Conservation (phyloP, 2,329 filamentous ascomycete species). For the Alternaria novae-zelandiae region DNA sequence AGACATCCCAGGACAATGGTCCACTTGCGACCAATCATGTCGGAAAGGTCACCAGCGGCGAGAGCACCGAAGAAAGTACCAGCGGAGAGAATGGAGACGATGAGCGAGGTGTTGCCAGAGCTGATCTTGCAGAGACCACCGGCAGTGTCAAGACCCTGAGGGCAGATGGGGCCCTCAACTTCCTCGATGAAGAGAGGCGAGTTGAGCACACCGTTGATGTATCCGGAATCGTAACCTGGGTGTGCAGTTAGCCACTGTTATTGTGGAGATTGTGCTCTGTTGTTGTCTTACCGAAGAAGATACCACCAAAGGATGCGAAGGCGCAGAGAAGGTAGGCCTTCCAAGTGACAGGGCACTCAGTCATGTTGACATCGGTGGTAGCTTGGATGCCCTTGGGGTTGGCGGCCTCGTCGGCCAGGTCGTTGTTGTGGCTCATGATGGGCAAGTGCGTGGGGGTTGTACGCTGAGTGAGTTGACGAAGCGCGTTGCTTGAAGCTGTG, state of each 20-base stretch:
- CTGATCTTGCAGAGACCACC: not conserved
- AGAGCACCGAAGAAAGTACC: slow-evolving; percentile 80
- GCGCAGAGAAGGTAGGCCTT: slow-evolving; percentile 55
- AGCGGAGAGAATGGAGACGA: slow-evolving; percentile 82
- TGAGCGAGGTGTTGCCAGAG: slow-evolving; percentile 66
- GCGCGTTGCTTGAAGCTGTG: not conserved
- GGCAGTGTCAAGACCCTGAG: not conserved
- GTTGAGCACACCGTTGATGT: slow-evolving; percentile 70
- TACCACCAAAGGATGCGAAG: slow-evolving; percentile 60
- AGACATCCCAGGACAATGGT: slow-evolving; percentile 56
- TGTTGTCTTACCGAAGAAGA: slow-evolving; percentile 64
- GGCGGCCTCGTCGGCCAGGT: slow-evolving; percentile 1
- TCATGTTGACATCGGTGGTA: slow-evolving; percentile 1
- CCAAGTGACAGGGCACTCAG: slow-evolving; percentile 56
- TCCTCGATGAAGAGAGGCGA: slow-evolving; percentile 47
- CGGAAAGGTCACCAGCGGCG: slow-evolving; percentile 69
- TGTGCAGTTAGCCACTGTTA: not conserved
- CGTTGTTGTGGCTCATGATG: not conserved
- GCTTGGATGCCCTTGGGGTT: slow-evolving; percentile 1
- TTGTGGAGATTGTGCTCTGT: not conserved
- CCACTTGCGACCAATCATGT: slow-evolving; percentile 72
- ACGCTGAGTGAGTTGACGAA: not conserved
- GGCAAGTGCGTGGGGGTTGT: not conserved
- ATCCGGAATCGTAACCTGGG: slow-evolving; percentile 74
- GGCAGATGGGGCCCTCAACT: slow-evolving; percentile 46